phyloP scores from a whole-genome alignment of 1,284 basidiomycete species.

The Ceratobasidium theobromae region DNA sequence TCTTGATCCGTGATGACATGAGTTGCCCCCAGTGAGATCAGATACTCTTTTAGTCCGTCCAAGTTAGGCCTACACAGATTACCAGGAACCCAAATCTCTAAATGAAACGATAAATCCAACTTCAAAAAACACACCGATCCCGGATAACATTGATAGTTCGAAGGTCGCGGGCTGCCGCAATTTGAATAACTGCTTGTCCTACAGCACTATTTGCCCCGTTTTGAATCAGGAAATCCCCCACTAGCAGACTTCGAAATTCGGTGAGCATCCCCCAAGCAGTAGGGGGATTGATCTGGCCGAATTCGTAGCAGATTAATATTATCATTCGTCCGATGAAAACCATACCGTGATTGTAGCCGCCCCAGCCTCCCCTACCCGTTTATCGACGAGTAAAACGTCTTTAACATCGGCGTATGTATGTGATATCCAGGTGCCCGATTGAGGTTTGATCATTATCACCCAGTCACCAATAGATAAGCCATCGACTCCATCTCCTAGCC shows the following conservation, averaged over 20 bases:
- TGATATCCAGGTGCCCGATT: slow-evolving; percentile 76
- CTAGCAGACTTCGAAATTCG: slow-evolving; percentile 62
- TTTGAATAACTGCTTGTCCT: slow-evolving; percentile 75
- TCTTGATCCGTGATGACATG: slow-evolving; percentile 75
- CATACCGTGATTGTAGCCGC: slow-evolving; percentile 73
- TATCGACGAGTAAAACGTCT: slow-evolving; percentile 67
- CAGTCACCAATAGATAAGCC: slow-evolving; percentile 62
- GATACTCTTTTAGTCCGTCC: slow-evolving; percentile 51
- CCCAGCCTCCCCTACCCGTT: slow-evolving; percentile 57
- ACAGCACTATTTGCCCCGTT: slow-evolving; percentile 86
- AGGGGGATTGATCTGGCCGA: slow-evolving; percentile 71
- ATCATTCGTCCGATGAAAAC: slow-evolving; percentile 4
- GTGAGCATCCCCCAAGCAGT: slow-evolving; percentile 80
- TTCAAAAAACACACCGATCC: slow-evolving; percentile 56
- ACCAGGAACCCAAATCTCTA: background rate
- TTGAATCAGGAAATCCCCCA: slow-evolving; percentile 76
- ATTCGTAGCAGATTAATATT: background rate
- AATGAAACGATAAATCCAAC: no score
- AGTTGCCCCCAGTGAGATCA: slow-evolving; percentile 65
- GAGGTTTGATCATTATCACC: slow-evolving; percentile 69
- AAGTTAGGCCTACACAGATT: slow-evolving; percentile 54
- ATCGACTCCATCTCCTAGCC: slow-evolving; percentile 47
- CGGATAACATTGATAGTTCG: slow-evolving; percentile 80
- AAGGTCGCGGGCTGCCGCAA: slow-evolving; percentile 63
- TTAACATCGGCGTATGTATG: slow-evolving; percentile 54